phyloP scores from a whole-genome alignment of 139 green algal species.

The Picochlorum sp. region DNA sequence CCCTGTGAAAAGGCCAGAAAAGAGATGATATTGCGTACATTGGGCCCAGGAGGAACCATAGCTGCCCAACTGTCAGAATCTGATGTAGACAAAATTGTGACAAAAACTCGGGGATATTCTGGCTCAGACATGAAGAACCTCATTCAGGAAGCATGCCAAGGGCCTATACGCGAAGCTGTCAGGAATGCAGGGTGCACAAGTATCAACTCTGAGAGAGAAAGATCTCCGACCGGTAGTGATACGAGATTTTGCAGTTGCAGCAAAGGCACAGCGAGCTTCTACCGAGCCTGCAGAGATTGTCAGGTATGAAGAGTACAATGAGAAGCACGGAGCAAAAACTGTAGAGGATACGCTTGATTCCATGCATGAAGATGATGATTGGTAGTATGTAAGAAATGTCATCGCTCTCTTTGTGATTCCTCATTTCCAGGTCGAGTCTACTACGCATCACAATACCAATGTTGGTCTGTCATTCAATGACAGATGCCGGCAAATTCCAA shows the following conservation, averaged over 20 bases:
- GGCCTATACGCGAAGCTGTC: slow-evolving; percentile 69
- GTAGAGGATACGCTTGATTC: not conserved
- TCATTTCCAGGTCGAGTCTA: not conserved
- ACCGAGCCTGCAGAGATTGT: slow-evolving; percentile 63
- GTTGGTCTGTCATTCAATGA: no score
- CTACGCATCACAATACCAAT: not conserved
- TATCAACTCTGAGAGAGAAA: slow-evolving; percentile 29
- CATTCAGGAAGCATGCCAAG: slow-evolving; percentile 87
- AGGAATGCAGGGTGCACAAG: slow-evolving; percentile 4
- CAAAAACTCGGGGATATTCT: slow-evolving; percentile 64
- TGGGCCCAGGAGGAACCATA: slow-evolving; percentile 17
- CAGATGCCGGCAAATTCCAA: not conserved
- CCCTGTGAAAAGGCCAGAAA: slow-evolving; percentile 35
- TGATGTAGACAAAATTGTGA: slow-evolving; percentile 70
- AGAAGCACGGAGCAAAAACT: slow-evolving; percentile 65
- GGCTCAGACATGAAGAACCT: slow-evolving; percentile 85
- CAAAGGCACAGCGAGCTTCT: slow-evolving; percentile 51
- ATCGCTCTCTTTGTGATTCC: not conserved
- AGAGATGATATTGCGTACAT: slow-evolving; percentile 16
- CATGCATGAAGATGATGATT: slow-evolving; percentile 8
- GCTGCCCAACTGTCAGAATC: slow-evolving; percentile 28
- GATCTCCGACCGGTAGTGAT: slow-evolving; percentile 66
- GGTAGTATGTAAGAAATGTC: not conserved
- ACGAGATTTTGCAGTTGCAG: slow-evolving; percentile 68
- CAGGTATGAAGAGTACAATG: slow-evolving; percentile 79